These are phyloP conservation scores for Ziziphus jujuba DNA, from an alignment of 306 rosid species.

Conservation along the genomic window DNA sequence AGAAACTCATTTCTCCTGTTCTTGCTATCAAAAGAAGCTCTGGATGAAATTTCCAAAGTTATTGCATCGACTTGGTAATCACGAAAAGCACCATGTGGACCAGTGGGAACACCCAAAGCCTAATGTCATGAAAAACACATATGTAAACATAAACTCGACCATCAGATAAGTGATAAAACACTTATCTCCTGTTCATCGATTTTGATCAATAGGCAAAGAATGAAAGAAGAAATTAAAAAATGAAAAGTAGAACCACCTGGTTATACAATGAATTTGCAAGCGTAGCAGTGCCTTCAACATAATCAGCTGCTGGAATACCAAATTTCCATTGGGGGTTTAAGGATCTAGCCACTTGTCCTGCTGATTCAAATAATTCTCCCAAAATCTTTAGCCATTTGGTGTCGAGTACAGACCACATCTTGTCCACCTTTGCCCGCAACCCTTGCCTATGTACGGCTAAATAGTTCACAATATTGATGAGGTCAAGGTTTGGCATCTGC, in stretches of 20 bases:
- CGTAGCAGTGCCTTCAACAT: slow-evolving; percentile 85
- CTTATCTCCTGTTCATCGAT: neutral
- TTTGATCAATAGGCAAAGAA: neutral
- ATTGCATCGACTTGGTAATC: slow-evolving; percentile 97
- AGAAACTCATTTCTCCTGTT: slow-evolving; percentile 64
- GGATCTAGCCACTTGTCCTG: slow-evolving; percentile 59
- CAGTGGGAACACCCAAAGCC: slow-evolving; percentile 95
- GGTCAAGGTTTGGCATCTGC: slow-evolving; percentile 97
- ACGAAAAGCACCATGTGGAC: slow-evolving; percentile 95
- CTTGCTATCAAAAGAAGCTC: slow-evolving; percentile 48
- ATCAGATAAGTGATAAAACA: slow-evolving; percentile 7
- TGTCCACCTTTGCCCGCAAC: slow-evolving; percentile 69
- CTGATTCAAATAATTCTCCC: slow-evolving; percentile 67
- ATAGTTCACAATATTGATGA: slow-evolving; percentile 83
- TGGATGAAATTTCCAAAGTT: slow-evolving; percentile 78
- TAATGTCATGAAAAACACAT: slow-evolving; percentile 32
- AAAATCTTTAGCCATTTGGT: slow-evolving; percentile 68
- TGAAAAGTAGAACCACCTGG: slow-evolving; percentile 54
- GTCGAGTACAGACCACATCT: slow-evolving; percentile 58
- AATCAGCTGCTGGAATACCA: slow-evolving; percentile 84
- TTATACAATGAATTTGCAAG: slow-evolving; percentile 90
- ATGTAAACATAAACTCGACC: neutral
- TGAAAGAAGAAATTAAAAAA: neutral
- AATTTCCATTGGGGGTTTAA: slow-evolving; percentile 80
- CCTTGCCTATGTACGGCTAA: slow-evolving; percentile 87